Conservation (phyloP, 805 yeast genomes). For the Pichia nakasei region DNA sequence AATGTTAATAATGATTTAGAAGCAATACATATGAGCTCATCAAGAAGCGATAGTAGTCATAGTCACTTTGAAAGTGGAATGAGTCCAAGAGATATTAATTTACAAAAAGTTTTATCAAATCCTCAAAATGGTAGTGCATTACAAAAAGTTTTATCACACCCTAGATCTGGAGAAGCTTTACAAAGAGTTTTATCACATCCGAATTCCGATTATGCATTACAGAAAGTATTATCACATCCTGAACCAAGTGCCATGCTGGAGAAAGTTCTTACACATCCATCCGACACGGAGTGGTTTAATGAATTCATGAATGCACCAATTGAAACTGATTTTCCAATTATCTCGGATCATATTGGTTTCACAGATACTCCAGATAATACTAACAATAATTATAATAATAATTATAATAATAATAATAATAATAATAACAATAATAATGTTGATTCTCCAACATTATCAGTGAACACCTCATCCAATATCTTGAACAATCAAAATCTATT, state of each 20-base stretch:
- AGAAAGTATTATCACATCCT: conserved; percentile 14
- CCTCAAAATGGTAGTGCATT: conserved; percentile 12
- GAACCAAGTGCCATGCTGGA: conserved; percentile 10
- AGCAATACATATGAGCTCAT: neutral
- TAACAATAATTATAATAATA: conserved; percentile 26
- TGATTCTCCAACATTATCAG: neutral
- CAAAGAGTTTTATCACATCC: conserved; percentile 14
- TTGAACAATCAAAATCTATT: neutral
- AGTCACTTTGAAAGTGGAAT: neutral
- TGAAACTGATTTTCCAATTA: conserved; percentile 46
- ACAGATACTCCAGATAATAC: conserved; percentile 30
- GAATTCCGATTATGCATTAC: conserved; percentile 12
- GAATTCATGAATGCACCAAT: conserved; percentile 63
- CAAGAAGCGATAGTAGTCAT: neutral
- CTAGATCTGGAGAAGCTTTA: conserved; percentile 11
- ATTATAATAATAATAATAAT: conserved; percentile 1
- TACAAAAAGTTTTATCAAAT: conserved; percentile 12
- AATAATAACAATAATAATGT: conserved; percentile 6
- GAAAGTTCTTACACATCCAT: conserved; percentile 9
- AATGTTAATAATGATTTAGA: neutral
- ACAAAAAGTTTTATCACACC: conserved; percentile 14
- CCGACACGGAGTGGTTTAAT: conserved; percentile 51
- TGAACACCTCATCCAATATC: conserved; percentile 9
- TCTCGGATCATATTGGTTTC: conserved; percentile 54
- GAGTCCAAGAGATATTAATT: conserved; percentile 5